Evolutionary conservation across 768 basidiomycete genomes (phyloP), one percentile per base, ranked within the genome.

Genomic region (Leccinum boreale): DNA sequence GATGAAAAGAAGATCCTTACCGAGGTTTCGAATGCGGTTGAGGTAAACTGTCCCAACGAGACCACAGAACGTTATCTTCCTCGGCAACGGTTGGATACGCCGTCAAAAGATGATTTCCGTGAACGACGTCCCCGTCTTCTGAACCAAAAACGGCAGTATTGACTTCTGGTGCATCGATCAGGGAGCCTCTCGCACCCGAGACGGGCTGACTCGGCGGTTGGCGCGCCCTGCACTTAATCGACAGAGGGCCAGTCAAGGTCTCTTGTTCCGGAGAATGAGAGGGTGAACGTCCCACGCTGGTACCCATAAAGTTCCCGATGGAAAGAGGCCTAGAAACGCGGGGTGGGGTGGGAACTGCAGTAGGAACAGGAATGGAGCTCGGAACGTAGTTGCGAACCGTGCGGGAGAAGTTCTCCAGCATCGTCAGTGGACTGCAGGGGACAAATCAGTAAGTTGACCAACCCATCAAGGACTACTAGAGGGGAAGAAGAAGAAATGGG

Each of bases 381-480:
- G 82, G 84, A 8, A 83, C 79, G 55, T 85, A 85, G 59, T 73
- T 77, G 48, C 82, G 79, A 26, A 85, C 72, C 10, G 82, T 77
- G 19, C 79, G 78, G 10, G 83, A 80, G 60, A 85, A 74, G 23
- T 74, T 74, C 67, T 82, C 80, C 19, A 84, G 72, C 56, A 80
- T 75, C 0, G 81, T 77, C 9, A 78, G 78, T 58, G 76, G 79
- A n/a, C 81, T 83, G 65, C 33, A 60, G 50, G 21, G 15, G n/a
- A 39, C 3, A 15, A 1, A 33, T 47, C 51, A 71, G 67, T 62
- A 60, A 52, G 28, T 23, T 17, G 17, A 54, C 17, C 12, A 21
- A 33, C 14, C 50, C 35, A 4, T 19, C 50, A 44, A 52, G 46
- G 12, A 39, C 17, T n/a, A 15, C 35, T 19, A 28, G 21, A 56